Evolutionary conservation across 2,329 filamentous ascomycete genomes (phyloP).

Genomic region (Penicillium sp.): DNA sequence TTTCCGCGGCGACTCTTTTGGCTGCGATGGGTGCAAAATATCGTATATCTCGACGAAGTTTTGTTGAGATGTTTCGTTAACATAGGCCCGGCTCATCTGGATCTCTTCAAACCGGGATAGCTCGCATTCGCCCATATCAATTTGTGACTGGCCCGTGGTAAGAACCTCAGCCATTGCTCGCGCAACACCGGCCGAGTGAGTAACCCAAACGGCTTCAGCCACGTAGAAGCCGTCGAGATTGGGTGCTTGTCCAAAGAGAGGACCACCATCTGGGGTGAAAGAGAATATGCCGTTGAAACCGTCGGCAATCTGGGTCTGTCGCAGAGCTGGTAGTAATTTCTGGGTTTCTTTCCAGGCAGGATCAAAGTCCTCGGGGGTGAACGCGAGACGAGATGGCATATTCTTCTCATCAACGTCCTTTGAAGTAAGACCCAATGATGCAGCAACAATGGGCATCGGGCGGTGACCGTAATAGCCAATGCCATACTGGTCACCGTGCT

Average conservation of each 20-base stretch:
- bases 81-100: slow-evolving; percentile 51
- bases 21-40: slow-evolving; percentile 57
- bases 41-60: slow-evolving; percentile 62
- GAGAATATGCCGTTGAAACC: slow-evolving; percentile 64
- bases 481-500: slow-evolving; percentile 57
- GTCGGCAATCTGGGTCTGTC: slow-evolving; percentile 49
- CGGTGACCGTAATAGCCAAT: slow-evolving; percentile 61
- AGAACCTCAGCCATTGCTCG: slow-evolving; percentile 55
- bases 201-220: slow-evolving; percentile 62
- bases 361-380: slow-evolving; percentile 56
- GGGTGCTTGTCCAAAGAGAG: slow-evolving; percentile 54
- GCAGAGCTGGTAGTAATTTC: slow-evolving; percentile 50
- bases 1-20: slow-evolving; percentile 52
- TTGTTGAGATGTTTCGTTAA: slow-evolving; percentile 54
- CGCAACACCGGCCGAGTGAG: slow-evolving; percentile 59
- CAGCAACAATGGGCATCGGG: slow-evolving; percentile 55
- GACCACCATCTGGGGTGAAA: slow-evolving; percentile 59
- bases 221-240: slow-evolving; percentile 58
- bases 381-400: slow-evolving; percentile 59
- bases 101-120: slow-evolving; percentile 57
- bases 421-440: slow-evolving; percentile 50
- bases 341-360: slow-evolving; percentile 55
- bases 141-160: slow-evolving; percentile 50
- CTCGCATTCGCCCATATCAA: slow-evolving; percentile 56
- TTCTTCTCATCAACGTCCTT: slow-evolving; percentile 52